These are phyloP conservation scores for Nannochloris sp. DNA, from an alignment of 139 green algal species.

Conservation along the genomic window DNA sequence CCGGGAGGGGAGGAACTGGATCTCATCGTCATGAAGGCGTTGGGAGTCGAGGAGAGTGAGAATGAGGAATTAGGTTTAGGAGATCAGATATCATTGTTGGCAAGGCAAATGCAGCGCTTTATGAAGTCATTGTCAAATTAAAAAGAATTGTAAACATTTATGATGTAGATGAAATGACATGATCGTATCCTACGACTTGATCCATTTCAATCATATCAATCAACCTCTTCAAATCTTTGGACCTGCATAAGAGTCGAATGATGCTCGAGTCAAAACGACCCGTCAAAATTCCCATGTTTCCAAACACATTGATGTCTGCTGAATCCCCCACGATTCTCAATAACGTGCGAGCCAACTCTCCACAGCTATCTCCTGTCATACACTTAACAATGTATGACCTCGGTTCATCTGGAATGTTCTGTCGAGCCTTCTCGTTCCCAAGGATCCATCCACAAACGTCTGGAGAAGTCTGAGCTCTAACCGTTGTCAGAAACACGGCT, in stretches of 20 bases:
- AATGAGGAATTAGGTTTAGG: slow-evolving; percentile 11
- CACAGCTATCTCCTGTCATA: background rate
- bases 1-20: slow-evolving; percentile 35
- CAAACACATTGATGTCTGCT: background rate
- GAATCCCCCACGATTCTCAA: background rate
- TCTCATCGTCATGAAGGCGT: slow-evolving; percentile 35
- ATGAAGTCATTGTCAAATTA: slow-evolving; percentile 23
- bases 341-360: background rate
- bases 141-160: background rate
- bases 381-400: background rate
- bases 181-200: background rate
- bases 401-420: background rate
- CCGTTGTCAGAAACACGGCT: too few relatives aligned
- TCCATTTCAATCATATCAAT: slow-evolving; percentile 5
- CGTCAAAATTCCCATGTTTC: background rate
- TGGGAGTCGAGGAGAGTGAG: slow-evolving; percentile 11
- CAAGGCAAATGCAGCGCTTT: slow-evolving; percentile 34
- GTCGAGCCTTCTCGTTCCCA: too few relatives aligned
- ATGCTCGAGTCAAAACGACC: background rate
- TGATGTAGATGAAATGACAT: background rate
- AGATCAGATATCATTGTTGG: slow-evolving; percentile 19
- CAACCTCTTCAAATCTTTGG: background rate
- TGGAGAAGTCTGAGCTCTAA: too few relatives aligned
- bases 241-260: background rate
- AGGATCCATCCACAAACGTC: too few relatives aligned